Base-by-base conservation (phyloP, 139 green algal species). In the Chlorella sorokiniana region DNA sequence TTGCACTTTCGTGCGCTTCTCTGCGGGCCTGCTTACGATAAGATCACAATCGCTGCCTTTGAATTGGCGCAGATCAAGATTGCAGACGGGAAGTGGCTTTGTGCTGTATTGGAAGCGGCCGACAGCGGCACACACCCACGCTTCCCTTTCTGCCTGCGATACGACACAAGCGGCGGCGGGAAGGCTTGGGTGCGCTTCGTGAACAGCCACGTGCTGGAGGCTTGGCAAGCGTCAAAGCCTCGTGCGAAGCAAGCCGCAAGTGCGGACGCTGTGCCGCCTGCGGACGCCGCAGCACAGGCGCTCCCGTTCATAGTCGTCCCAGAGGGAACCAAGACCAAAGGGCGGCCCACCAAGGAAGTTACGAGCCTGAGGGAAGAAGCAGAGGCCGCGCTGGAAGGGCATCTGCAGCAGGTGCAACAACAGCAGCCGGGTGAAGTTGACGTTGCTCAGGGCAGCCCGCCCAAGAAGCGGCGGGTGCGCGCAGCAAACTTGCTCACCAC, bases 131-230 rank as follows among this genome's bases (percentile, higher is more conserved):
- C 33, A 29, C 2, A 44, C 25, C 35, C 51, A 22, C 31, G 44
- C 35, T 48, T 78, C 45, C 71, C 71, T 4, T 4, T 67, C 44
- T 42, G 35, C 18, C 51, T 78, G 33, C 29, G 40, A 23, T 78
- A 78, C 25, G 33, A 64, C 11, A 48, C 48, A 25, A 25, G 35
- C 22, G 68, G 68, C 68, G 29, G 45, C 48, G 35, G 48, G 20
- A 33, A 65, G 52, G n/a, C n/a, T n/a, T 78, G 71, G 71, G 71
- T 59, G 23, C 52, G 48, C 5, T 29, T 78, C 1, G 71, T 37
- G 10, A n/a, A 22, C 33, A 45, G 22, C 71, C 27, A 45, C 71
- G 71, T 78, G 33, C 23, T 78, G 71, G 20, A 64, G 71, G 48
- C 48, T 9, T 78, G 48, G 48, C 68, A 33, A 18, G 14, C 44